These are phyloP conservation scores for Sporothrix schenckii DNA, from an alignment of 2,329 filamentous ascomycete genomes.

Conservation along the genomic window DNA sequence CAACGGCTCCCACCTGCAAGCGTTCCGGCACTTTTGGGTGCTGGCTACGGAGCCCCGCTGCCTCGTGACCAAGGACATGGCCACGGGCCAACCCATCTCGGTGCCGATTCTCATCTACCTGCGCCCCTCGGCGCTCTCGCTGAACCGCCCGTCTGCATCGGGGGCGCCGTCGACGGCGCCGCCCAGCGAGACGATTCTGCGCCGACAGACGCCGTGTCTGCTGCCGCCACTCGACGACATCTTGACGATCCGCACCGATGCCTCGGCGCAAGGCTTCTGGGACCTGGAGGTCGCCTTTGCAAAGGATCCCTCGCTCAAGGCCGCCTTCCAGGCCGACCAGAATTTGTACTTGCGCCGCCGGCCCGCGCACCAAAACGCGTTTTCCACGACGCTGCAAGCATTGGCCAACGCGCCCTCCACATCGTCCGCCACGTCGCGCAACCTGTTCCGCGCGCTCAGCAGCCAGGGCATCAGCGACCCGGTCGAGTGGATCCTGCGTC, in stretches of 20 bases:
- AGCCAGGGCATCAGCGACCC: constrained; percentile 44
- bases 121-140: constrained; percentile 40
- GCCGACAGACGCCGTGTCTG: constrained; percentile 59
- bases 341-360: constrained; percentile 74
- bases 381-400: constrained; percentile 73
- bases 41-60: constrained; percentile 88
- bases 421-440: constrained; percentile 36
- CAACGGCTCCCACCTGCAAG: constrained; percentile 92
- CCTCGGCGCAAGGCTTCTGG: constrained; percentile 72
- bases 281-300: constrained; percentile 76
- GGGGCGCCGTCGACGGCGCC: constrained; percentile 45
- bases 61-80: constrained; percentile 82
- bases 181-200: constrained; percentile 45
- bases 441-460: neutral
- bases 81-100: constrained; percentile 77
- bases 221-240: constrained; percentile 68
- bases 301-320: constrained; percentile 61
- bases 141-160: constrained; percentile 41
- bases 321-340: constrained; percentile 69
- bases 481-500: constrained; percentile 74
- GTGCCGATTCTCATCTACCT: constrained; percentile 70
- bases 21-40: constrained; percentile 97
- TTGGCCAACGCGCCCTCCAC: constrained; percentile 53
- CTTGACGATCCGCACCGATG: constrained; percentile 60
- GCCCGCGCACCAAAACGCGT: constrained; percentile 67